A percentile compares a stretch with the other conserved stretches of the same genome.
phyloP scores from a whole-genome alignment of 2,329 filamentous ascomycete genomes.

The Harringtonia aguacate region DNA sequence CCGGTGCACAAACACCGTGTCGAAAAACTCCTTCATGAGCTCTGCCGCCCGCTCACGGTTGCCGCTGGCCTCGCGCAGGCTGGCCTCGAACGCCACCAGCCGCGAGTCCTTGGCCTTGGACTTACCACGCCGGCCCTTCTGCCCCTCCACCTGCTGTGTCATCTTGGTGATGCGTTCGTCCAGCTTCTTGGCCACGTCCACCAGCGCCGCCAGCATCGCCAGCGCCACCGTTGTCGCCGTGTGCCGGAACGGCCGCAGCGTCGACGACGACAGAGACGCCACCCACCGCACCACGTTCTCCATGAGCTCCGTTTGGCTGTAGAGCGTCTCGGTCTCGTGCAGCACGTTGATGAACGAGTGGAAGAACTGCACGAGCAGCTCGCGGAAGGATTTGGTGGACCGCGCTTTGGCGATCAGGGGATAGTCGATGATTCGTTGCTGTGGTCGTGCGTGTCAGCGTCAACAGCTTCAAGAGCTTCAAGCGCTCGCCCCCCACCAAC shows the following conservation, averaged over 20 bases:
- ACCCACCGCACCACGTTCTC: constrained; percentile 90
- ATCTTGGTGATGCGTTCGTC: constrained; percentile 57
- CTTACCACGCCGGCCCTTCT: constrained; percentile 56
- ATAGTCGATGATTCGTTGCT: constrained; percentile 78
- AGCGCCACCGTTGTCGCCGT: constrained; percentile 82
- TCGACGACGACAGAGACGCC: constrained; percentile 79
- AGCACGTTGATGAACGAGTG: constrained; percentile 63
- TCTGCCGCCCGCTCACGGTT: constrained; percentile 60
- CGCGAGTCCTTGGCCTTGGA: constrained; percentile 59
- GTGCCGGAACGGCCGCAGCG: constrained; percentile 82
- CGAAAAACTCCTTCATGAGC: constrained; percentile 75
- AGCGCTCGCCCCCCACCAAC: too few relatives aligned
- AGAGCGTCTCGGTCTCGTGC: constrained; percentile 72
- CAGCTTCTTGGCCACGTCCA: constrained; percentile 30
- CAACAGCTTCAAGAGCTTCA: too few relatives aligned
- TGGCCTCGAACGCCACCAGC: constrained; percentile 60
- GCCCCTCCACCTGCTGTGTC: constrained; percentile 67
- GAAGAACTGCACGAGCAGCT: constrained; percentile 70
- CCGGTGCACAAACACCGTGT: constrained; percentile 87
- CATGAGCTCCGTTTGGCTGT: constrained; percentile 64
- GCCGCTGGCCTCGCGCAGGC: constrained; percentile 57
- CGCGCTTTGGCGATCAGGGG: constrained; percentile 78
- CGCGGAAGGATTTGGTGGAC: constrained; percentile 65
- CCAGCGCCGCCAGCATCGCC: constrained; percentile 68
- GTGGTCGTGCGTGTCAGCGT: too few relatives aligned